Base-by-base conservation (phyloP, 129 eudicot genomes). In the Flaveria ramosissima region DNA sequence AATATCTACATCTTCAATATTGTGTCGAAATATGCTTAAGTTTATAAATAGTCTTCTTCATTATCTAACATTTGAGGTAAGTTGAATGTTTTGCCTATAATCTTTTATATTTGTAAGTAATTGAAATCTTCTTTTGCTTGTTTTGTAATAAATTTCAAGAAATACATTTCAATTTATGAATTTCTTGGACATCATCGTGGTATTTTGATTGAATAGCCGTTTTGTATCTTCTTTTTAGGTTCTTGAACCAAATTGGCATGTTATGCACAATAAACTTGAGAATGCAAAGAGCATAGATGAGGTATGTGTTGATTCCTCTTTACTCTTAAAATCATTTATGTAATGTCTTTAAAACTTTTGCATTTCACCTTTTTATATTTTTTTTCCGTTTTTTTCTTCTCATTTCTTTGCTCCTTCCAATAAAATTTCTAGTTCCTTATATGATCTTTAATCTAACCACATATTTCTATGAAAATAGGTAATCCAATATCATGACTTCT, bases 221-320 rank as follows among this genome's bases (percentile, higher is more conserved):
- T 15, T 74, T 26, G 23, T 79, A 15, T 70, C 16, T 72, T 71
- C 32, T 73, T 77, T 79, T 65, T 82, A 94, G 97, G 99, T 94
- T 75, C 86, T 94, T 83, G 99, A 94, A 85, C 99, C 99, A 66
- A 94, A 94, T 80, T 94, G 97, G 97, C 99, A 94, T 82, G 88
- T 91, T 74, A 94, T 94, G 99, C 91, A 85, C 70, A 94, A 74
- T 78, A 89, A 90, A 83, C 93, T 94, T 80, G 96, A 89, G 79
- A 84, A 84, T 71, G 99, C 99, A 67, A 94, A 91, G 87, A 94
- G 99, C 87, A 94, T 94, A 78, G 97, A 91, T 68, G 97, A 94
- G 97, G 99, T 94, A 81, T 41, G 65, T 64, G 57, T 43, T 61
- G 71, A 45, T 72, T 61, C 20, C 42, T 62, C 51, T 71, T 48